phyloP scores from a whole-genome alignment of 2,329 filamentous ascomycete species.

The Hypomyces perniciosus region DNA sequence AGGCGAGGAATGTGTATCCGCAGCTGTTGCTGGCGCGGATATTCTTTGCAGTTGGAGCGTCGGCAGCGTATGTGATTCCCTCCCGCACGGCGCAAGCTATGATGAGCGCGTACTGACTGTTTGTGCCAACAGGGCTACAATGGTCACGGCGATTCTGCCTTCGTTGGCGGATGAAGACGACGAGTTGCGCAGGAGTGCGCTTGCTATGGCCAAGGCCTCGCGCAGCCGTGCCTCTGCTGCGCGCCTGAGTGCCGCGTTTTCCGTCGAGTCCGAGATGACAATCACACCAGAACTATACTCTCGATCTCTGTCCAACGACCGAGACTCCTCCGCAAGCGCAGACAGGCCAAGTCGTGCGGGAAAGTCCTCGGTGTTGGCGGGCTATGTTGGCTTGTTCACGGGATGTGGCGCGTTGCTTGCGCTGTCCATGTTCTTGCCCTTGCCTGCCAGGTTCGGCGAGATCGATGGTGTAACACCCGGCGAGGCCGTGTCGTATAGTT shows the following conservation, averaged over 20 bases:
- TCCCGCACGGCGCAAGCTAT: no score
- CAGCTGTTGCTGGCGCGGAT: slow-evolving; percentile 78
- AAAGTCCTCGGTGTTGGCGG: slow-evolving; percentile 64
- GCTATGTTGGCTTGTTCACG: slow-evolving; percentile 86
- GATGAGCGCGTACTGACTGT: background rate
- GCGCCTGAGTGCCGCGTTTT: slow-evolving; percentile 57
- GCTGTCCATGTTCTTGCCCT: slow-evolving; percentile 72
- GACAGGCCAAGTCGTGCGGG: slow-evolving; percentile 25
- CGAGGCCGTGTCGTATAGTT: slow-evolving; percentile 73
- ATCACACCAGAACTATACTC: slow-evolving; percentile 63
- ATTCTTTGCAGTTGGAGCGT: slow-evolving; percentile 83
- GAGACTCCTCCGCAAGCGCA: slow-evolving; percentile 15
- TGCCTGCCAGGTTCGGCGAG: slow-evolving; percentile 73
- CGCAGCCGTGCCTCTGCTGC: slow-evolving; percentile 25
- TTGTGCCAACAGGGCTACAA: slow-evolving; percentile 57
- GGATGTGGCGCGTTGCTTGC: slow-evolving; percentile 87
- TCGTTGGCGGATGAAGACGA: slow-evolving; percentile 52
- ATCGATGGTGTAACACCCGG: slow-evolving; percentile 65
- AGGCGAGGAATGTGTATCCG: slow-evolving; percentile 82
- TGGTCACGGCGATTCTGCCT: slow-evolving; percentile 94
- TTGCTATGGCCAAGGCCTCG: slow-evolving; percentile 28
- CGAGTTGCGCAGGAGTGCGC: slow-evolving; percentile 20
- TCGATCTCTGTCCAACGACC: slow-evolving; percentile 28
- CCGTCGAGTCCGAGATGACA: slow-evolving; percentile 67
- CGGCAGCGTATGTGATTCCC: slow-evolving; percentile 63